Percentiles rank a stretch among this genome's conserved stretches.
These are phyloP conservation scores for Cryptosporidium xiaoi DNA, from an alignment of 169 alveolate species.

Conservation along the genomic window DNA sequence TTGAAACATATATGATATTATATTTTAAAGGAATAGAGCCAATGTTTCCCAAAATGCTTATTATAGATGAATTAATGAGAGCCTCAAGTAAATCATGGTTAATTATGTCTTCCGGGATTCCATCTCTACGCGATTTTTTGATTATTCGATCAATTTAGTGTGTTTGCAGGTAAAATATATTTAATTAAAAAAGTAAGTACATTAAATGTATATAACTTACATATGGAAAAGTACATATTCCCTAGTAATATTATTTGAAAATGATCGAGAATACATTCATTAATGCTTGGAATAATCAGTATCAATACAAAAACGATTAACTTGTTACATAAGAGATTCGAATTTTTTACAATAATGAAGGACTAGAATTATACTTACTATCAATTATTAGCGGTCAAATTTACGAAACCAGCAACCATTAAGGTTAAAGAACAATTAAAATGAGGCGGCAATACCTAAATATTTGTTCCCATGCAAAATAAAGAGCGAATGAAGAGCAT, in stretches of 20 bases:
- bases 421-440: too few relatives aligned
- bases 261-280: background rate
- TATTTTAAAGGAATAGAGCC: slow-evolving; percentile 47
- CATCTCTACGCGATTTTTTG: slow-evolving; percentile 16
- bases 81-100: slow-evolving; percentile 5
- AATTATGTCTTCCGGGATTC: slow-evolving; percentile 32
- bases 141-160: background rate
- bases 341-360: too few relatives aligned
- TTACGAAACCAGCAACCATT: too few relatives aligned
- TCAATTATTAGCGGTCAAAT: too few relatives aligned
- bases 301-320: background rate
- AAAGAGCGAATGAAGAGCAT: background rate
- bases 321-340: too few relatives aligned
- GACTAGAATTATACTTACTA: too few relatives aligned
- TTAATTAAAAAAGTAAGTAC: background rate
- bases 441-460: too few relatives aligned
- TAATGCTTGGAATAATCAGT: background rate
- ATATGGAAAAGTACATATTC: slow-evolving; percentile 39
- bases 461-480: too few relatives aligned
- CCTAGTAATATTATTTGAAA: slow-evolving; percentile 11
- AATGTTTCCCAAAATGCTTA: slow-evolving; percentile 27
- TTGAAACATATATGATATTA: slow-evolving; percentile 31
- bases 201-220: slow-evolving; percentile 7
- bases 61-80: slow-evolving; percentile 22
- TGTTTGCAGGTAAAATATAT: background rate